Percentiles rank a stretch among this genome's conserved stretches.
Evolutionary conservation across 2,329 filamentous ascomycete species (phyloP).

Genomic region (Metarhizium anisopliae): DNA sequence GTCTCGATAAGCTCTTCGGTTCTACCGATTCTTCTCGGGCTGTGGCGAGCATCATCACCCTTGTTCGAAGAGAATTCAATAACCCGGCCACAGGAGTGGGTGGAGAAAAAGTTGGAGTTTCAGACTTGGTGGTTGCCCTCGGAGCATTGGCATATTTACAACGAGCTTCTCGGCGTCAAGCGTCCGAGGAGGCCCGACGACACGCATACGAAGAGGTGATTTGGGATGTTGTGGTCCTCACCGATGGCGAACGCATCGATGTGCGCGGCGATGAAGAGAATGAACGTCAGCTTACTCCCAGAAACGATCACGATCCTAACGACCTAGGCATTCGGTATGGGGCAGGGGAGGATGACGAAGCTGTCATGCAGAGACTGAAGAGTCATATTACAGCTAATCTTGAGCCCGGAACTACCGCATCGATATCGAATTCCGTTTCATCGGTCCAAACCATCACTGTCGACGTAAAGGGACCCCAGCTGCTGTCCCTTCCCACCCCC

Average conservation of each 20-base stretch:
- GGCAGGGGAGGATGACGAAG: constrained; percentile 28
- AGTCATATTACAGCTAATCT: constrained; percentile 46
- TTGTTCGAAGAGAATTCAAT: constrained; percentile 55
- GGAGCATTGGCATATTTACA: constrained; percentile 55
- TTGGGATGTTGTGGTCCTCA: constrained; percentile 58
- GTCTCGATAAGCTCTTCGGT: constrained; percentile 56
- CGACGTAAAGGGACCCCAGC: constrained; percentile 45
- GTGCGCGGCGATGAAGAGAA: constrained; percentile 26
- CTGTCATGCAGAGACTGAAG: constrained; percentile 34
- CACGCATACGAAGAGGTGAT: constrained; percentile 46
- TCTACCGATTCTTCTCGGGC: constrained; percentile 61
- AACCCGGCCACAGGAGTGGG: constrained; percentile 51
- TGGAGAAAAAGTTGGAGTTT: constrained; percentile 50
- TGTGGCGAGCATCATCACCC: constrained; percentile 56
- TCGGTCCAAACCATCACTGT: constrained; percentile 57
- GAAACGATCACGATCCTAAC: not conserved
- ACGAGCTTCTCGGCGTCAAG: constrained; percentile 41
- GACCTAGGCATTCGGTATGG: not conserved
- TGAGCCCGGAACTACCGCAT: constrained; percentile 46
- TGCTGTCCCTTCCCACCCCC: constrained; percentile 42
- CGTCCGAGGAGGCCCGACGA: constrained; percentile 39
- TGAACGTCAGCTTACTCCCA: not conserved
- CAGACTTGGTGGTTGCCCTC: constrained; percentile 52
- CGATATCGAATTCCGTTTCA: constrained; percentile 49
- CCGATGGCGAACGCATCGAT: constrained; percentile 49